Conservation (phyloP, 441 rosid species). For the Kokia cookei region DNA sequence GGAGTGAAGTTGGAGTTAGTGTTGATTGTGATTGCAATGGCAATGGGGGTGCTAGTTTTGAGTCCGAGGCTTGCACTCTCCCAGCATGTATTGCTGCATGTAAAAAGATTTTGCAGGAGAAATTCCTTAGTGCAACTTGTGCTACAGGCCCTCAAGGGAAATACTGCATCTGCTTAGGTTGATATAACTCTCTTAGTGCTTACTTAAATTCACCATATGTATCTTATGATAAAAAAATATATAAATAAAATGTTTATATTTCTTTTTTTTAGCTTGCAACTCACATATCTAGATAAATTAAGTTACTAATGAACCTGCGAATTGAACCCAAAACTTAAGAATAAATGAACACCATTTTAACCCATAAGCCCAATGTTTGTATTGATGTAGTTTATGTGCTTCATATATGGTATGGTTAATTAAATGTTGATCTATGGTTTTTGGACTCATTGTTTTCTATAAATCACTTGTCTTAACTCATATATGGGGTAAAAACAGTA, state of each 20-base stretch:
- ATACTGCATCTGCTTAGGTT: constrained; percentile 33
- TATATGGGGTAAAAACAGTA: too few relatives aligned
- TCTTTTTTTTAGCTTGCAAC: neutral
- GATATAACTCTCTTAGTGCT: neutral
- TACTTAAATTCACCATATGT: neutral
- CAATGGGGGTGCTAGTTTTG: neutral
- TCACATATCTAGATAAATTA: too few relatives aligned
- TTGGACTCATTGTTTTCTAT: too few relatives aligned
- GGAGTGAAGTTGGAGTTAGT: constrained; percentile 1
- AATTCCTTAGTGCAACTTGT: constrained; percentile 27
- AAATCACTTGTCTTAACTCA: too few relatives aligned
- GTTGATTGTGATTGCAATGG: neutral
- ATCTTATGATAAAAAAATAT: neutral
- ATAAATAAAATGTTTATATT: neutral
- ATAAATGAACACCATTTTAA: too few relatives aligned
- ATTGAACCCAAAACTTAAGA: too few relatives aligned
- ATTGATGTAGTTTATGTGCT: too few relatives aligned
- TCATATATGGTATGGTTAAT: too few relatives aligned
- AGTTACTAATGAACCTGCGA: too few relatives aligned
- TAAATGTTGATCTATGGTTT: too few relatives aligned
- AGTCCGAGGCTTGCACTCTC: constrained; percentile 17
- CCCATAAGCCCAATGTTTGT: too few relatives aligned
- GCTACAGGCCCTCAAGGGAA: constrained; percentile 19
- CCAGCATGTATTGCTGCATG: constrained; percentile 26
- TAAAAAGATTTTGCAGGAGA: constrained; percentile 23